Evolutionary conservation across 2,329 filamentous ascomycete genomes (phyloP).

Genomic region (Colletotrichum filicis): DNA sequence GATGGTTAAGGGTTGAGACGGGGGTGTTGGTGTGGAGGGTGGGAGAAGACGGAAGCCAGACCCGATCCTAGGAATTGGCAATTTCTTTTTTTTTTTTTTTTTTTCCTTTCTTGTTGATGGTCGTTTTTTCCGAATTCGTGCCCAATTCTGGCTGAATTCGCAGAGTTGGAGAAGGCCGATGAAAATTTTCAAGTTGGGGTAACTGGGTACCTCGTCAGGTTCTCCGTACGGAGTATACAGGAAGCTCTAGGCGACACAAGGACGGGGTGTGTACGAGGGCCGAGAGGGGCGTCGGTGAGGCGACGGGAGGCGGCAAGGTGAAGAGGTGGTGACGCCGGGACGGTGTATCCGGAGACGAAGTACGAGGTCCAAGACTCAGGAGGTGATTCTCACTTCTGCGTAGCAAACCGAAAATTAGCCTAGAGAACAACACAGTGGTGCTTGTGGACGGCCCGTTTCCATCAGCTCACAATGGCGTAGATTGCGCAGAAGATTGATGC

Average conservation of each 20-base stretch:
- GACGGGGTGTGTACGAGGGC: background rate
- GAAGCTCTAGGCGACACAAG: background rate
- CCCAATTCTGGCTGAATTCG: conserved; percentile 15
- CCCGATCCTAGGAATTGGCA: conserved; percentile 34
- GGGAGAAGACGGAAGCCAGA: conserved; percentile 35
- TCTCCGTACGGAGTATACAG: background rate
- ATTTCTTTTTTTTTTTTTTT: conserved; percentile 34
- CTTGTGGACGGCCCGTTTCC: conserved; percentile 16
- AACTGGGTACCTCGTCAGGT: background rate
- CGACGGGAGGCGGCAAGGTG: conserved; percentile 17
- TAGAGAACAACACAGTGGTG: background rate
- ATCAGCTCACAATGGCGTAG: conserved; percentile 26
- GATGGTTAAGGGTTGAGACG: conserved; percentile 10
- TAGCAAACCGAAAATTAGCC: conserved; percentile 4
- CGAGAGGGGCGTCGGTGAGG: conserved; percentile 25
- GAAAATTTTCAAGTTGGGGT: conserved; percentile 11
- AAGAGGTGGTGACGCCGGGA: conserved; percentile 9
- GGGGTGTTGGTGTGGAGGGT: conserved; percentile 25
- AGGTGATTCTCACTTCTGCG: background rate
- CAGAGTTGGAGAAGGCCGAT: conserved; percentile 14
- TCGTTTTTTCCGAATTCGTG: conserved; percentile 15
- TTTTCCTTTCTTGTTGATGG: conserved; percentile 2
- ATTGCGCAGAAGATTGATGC: background rate
- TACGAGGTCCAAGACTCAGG: background rate
- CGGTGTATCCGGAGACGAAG: conserved; percentile 8